A percentile compares a stretch with the other conserved stretches of the same genome.
These are phyloP conservation scores for Didymella exigua DNA, from an alignment of 2,329 filamentous ascomycete genomes.

Conservation along the genomic window DNA sequence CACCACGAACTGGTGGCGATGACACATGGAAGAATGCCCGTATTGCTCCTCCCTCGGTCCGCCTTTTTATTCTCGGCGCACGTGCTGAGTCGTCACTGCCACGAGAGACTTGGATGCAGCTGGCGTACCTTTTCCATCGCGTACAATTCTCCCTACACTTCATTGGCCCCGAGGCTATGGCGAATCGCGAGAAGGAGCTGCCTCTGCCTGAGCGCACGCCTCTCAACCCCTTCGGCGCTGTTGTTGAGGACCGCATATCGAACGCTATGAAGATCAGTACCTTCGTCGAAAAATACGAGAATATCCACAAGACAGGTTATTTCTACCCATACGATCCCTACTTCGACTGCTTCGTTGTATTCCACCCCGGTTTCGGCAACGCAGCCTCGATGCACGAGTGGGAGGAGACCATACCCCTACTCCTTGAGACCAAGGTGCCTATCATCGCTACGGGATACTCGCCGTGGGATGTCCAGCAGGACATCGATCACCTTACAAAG, in stretches of 20 bases:
- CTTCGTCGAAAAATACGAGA: slow-evolving; percentile 98
- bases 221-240: slow-evolving; percentile 87
- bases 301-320: slow-evolving; percentile 84
- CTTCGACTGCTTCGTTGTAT: slow-evolving; percentile 96
- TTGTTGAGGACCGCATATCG: slow-evolving; percentile 89
- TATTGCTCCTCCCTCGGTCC: slow-evolving; percentile 83
- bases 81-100: slow-evolving; percentile 97
- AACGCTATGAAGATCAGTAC: slow-evolving; percentile 95
- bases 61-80: slow-evolving; percentile 90
- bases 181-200: slow-evolving; percentile 90
- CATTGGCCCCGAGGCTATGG: slow-evolving; percentile 95
- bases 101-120: slow-evolving; percentile 89
- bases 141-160: slow-evolving; percentile 90
- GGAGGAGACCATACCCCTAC: slow-evolving; percentile 84
- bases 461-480: slow-evolving; percentile 89
- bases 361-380: slow-evolving; percentile 95
- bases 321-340: slow-evolving; percentile 97
- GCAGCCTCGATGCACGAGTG: slow-evolving; percentile 93
- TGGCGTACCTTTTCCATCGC: slow-evolving; percentile 93
- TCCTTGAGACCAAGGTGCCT: slow-evolving; percentile 94
- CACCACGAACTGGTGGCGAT: slow-evolving; percentile 77
- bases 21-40: slow-evolving; percentile 77
- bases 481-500: slow-evolving; percentile 87
- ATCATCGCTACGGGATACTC: slow-evolving; percentile 96
- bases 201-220: slow-evolving; percentile 85